Evolutionary conservation across 2,329 filamentous ascomycete species (phyloP).

Genomic region (Colletotrichum liaoningense): DNA sequence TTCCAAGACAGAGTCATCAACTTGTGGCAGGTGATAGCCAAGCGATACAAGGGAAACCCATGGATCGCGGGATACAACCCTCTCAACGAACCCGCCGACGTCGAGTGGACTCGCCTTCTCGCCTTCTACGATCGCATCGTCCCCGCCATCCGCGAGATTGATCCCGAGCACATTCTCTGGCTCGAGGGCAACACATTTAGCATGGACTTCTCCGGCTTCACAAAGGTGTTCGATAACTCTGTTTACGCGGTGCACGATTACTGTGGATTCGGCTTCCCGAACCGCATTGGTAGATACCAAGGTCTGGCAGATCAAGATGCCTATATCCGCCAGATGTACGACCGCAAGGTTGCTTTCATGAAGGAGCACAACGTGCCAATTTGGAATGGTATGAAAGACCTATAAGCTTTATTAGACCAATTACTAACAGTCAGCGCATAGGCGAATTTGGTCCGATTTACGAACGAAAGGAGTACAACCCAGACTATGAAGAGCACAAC

Average conservation of each 20-base stretch:
- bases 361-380: slow-evolving; percentile 48
- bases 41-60: slow-evolving; percentile 54
- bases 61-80: slow-evolving; percentile 55
- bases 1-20: slow-evolving; percentile 57
- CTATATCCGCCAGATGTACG: slow-evolving; percentile 46
- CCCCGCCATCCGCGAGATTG: slow-evolving; percentile 46
- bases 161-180: slow-evolving; percentile 57
- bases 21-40: slow-evolving; percentile 55
- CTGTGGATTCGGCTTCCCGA: slow-evolving; percentile 55
- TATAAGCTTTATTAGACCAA: slow-evolving; percentile 35
- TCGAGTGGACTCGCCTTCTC: slow-evolving; percentile 45
- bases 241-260: slow-evolving; percentile 64
- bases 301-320: slow-evolving; percentile 52
- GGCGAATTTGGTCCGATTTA: slow-evolving; percentile 53
- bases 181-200: slow-evolving; percentile 56
- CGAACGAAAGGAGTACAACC: slow-evolving; percentile 40
- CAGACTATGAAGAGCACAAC: slow-evolving; percentile 52
- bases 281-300: slow-evolving; percentile 41
- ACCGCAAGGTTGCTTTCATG: slow-evolving; percentile 54
- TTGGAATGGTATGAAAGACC: slow-evolving; percentile 57
- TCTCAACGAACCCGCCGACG: slow-evolving; percentile 39
- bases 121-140: slow-evolving; percentile 51
- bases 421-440: slow-evolving; percentile 17
- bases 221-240: slow-evolving; percentile 45
- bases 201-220: slow-evolving; percentile 51